phyloP scores from a whole-genome alignment of 805 yeast genomes.

The Wickerhamiella siamensis region DNA sequence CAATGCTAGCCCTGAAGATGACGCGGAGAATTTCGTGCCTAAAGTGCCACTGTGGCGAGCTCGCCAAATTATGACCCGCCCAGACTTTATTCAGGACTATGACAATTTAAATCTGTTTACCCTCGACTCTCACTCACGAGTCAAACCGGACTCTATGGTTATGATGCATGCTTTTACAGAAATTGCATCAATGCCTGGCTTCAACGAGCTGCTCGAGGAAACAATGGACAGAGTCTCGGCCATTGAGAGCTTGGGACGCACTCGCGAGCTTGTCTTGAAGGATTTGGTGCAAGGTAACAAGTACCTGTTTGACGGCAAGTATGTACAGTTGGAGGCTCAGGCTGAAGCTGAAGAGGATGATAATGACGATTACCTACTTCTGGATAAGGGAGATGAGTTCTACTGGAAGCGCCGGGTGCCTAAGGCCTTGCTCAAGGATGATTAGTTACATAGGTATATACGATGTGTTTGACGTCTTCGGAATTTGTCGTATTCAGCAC shows the following conservation, averaged over 20 bases:
- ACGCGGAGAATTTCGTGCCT: conserved; percentile 33
- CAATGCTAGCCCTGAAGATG: not conserved
- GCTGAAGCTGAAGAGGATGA: conserved; percentile 19
- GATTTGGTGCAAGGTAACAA: conserved; percentile 36
- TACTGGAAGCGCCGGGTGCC: conserved; percentile 13
- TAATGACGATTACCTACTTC: conserved; percentile 10
- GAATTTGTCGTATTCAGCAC: not conserved
- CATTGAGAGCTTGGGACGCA: conserved; percentile 64
- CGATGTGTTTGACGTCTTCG: not conserved
- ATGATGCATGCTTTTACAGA: conserved; percentile 86
- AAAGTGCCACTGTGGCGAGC: conserved; percentile 73
- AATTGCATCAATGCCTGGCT: conserved; percentile 55
- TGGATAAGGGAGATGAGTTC: conserved; percentile 11
- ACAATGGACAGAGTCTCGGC: conserved; percentile 56
- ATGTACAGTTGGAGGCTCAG: conserved; percentile 12
- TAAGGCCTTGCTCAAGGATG: not conserved
- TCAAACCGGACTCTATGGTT: conserved; percentile 69
- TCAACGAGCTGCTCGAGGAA: conserved; percentile 48
- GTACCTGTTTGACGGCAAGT: conserved; percentile 12
- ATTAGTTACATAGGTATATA: not conserved
- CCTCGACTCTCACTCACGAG: conserved; percentile 54
- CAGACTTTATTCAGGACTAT: conserved; percentile 61
- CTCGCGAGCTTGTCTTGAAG: conserved; percentile 60
- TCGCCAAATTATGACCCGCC: conserved; percentile 70
- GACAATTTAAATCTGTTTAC: conserved; percentile 70